Conservation (phyloP, 2,329 filamentous ascomycete genomes). For the Colletotrichum cuscutae region DNA sequence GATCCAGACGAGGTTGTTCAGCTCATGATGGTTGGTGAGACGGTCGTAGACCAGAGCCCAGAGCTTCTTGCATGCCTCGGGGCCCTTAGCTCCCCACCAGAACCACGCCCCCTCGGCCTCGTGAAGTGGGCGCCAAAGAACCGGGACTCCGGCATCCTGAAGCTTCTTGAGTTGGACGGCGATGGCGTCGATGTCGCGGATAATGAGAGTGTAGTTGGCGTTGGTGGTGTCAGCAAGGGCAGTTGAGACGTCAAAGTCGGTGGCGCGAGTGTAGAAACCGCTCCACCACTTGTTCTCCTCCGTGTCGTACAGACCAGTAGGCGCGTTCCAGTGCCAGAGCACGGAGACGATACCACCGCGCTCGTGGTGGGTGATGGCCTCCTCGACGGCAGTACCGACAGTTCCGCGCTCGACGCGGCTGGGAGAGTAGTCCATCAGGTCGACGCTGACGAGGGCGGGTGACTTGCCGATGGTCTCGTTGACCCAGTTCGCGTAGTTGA, state of each 20-base stretch:
- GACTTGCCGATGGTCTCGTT: constrained; percentile 56
- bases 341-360: constrained; percentile 58
- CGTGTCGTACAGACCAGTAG: constrained; percentile 57
- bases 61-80: constrained; percentile 56
- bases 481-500: constrained; percentile 54
- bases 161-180: constrained; percentile 55
- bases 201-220: constrained; percentile 57
- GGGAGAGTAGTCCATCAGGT: constrained; percentile 61
- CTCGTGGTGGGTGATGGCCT: constrained; percentile 55
- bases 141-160: constrained; percentile 53
- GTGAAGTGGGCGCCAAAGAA: constrained; percentile 59
- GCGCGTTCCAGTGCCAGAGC: constrained; percentile 61
- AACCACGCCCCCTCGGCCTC: constrained; percentile 63
- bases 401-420: constrained; percentile 55
- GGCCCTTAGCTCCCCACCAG: constrained; percentile 62
- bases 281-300: constrained; percentile 56
- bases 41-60: constrained; percentile 55
- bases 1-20: constrained; percentile 61
- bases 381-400: constrained; percentile 53
- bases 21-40: constrained; percentile 52
- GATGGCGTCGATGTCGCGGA: constrained; percentile 59
- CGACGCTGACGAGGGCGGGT: constrained; percentile 56
- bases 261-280: constrained; percentile 61
- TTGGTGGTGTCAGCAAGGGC: constrained; percentile 53
- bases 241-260: constrained; percentile 56